Percentiles rank a stretch among this genome's conserved stretches.
These are phyloP conservation scores for Metschnikowia cubensis DNA, from an alignment of 805 yeast species.

Conservation along the genomic window DNA sequence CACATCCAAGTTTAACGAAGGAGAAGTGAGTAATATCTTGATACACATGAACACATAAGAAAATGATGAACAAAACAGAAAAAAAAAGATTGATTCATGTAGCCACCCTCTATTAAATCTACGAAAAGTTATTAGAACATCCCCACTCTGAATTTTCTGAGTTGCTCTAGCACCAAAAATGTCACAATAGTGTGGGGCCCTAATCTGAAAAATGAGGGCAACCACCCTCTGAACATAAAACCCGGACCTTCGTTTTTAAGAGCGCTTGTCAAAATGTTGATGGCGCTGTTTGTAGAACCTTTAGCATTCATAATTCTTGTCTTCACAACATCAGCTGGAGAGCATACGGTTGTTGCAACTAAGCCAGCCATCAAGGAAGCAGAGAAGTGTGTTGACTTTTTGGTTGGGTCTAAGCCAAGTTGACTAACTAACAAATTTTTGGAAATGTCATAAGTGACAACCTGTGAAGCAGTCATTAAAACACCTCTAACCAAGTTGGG, in stretches of 20 bases:
- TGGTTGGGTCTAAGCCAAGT: slow-evolving; percentile 51
- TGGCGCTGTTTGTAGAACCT: slow-evolving; percentile 42
- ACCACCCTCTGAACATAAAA: slow-evolving; percentile 89
- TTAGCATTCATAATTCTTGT: slow-evolving; percentile 80
- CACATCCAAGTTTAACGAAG: slow-evolving; percentile 45
- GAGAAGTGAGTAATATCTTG: neutral
- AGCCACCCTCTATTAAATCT: neutral
- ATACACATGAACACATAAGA: neutral
- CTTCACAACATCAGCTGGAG: slow-evolving; percentile 89
- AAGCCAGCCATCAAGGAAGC: slow-evolving; percentile 80
- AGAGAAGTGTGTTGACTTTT: slow-evolving; percentile 68
- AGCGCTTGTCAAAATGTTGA: slow-evolving; percentile 49
- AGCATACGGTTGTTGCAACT: slow-evolving; percentile 87
- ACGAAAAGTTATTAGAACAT: slow-evolving; percentile 26
- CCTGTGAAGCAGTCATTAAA: slow-evolving; percentile 87
- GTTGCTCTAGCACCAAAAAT: slow-evolving; percentile 63
- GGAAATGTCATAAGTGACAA: slow-evolving; percentile 78
- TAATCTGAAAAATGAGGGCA: slow-evolving; percentile 78
- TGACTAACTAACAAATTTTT: slow-evolving; percentile 54
- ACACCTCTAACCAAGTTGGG: slow-evolving; percentile 81
- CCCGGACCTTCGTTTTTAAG: slow-evolving; percentile 66
- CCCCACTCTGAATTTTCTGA: slow-evolving; percentile 52
- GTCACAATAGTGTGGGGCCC: slow-evolving; percentile 80
- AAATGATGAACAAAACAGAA: neutral
- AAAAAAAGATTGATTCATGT: neutral